Conservation (phyloP, 768 basidiomycete genomes). For the Mycena galopus region DNA sequence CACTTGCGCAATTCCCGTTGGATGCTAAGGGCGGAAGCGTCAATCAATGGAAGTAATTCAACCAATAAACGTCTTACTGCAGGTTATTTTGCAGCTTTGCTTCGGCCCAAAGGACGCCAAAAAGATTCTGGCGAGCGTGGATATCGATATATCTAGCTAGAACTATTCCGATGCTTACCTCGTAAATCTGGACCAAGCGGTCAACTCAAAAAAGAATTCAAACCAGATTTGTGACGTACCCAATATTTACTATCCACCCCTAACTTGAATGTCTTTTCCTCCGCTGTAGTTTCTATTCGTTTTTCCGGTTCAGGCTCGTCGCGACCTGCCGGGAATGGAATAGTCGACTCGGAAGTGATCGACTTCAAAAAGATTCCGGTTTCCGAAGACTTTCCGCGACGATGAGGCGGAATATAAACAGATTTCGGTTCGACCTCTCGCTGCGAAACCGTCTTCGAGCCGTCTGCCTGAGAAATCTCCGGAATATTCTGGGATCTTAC, state of each 20-base stretch:
- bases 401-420: slow-evolving; percentile 2
- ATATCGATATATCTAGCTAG: neutral
- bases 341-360: neutral
- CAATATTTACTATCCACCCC: slow-evolving; percentile 5
- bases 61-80: neutral
- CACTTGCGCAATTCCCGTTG: neutral
- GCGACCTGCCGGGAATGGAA: slow-evolving; percentile 5
- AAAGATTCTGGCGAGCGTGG: slow-evolving; percentile 2
- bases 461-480: neutral
- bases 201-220: neutral
- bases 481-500: neutral
- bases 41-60: no score
- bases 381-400: neutral
- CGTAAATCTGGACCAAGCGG: slow-evolving; percentile 4
- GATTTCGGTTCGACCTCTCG: neutral
- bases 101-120: slow-evolving; percentile 18
- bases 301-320: neutral
- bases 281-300: neutral
- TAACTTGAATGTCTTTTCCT: neutral
- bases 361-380: slow-evolving; percentile 5
- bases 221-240: neutral
- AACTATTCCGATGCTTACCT: neutral
- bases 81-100: slow-evolving; percentile 12
- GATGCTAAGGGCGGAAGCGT: neutral
- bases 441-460: neutral